Percentiles rank a stretch among this genome's conserved stretches.
Conservation (phyloP, 345 rosid genomes). For the Geranium rotundifolium region DNA sequence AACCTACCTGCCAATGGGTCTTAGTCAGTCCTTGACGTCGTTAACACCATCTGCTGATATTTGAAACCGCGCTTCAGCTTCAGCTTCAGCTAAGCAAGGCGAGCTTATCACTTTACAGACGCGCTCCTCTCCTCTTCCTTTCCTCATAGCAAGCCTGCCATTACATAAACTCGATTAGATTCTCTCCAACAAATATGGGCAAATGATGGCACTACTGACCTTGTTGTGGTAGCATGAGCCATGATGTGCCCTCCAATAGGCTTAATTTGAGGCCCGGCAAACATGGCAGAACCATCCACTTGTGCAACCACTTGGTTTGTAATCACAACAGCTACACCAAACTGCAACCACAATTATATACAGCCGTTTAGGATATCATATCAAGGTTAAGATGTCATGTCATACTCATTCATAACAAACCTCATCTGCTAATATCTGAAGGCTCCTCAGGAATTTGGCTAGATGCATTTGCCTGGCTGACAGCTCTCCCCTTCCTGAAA, state of each 20-base stretch:
- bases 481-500: conserved; percentile 89
- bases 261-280: conserved; percentile 95
- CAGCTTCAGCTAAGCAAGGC: conserved; percentile 86
- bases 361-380: not conserved
- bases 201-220: conserved; percentile 26
- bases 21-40: conserved; percentile 65
- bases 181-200: not conserved
- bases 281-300: conserved; percentile 93
- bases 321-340: conserved; percentile 89
- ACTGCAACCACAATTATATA: conserved; percentile 25
- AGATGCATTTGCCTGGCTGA: conserved; percentile 99
- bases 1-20: too few species aligned
- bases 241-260: conserved; percentile 95
- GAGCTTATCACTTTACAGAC: conserved; percentile 97
- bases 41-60: conserved; percentile 73
- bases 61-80: conserved; percentile 92
- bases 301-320: conserved; percentile 98
- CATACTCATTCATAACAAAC: conserved; percentile 15
- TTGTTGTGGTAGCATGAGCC: conserved; percentile 98
- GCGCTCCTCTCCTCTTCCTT: conserved; percentile 94
- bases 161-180: not conserved
- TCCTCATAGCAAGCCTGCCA: conserved; percentile 67
- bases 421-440: conserved; percentile 96
- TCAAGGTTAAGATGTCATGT: not conserved
- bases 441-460: conserved; percentile 89